Base-by-base conservation (phyloP, 179 eudicot genomes). In the Amaranthus tricolor region DNA sequence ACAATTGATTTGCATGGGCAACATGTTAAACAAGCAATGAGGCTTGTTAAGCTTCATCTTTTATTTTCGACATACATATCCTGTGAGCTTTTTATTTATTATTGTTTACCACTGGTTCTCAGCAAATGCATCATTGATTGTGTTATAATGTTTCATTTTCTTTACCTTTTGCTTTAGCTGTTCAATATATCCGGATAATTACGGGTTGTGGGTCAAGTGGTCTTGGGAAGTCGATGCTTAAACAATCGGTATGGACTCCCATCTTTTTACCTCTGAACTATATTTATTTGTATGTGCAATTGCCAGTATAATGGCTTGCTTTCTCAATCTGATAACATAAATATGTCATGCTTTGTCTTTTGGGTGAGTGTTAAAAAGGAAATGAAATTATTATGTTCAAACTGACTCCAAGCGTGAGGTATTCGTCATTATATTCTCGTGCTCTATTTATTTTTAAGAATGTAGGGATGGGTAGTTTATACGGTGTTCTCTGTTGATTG, bases 1-100 rank as follows among this genome's bases (percentile, higher is more conserved):
- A 90, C 99, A n/a, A 93, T 95, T 75, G 99, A 95, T 88, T 88
- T 95, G 81, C 99, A 95, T 71, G 99, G 99, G 61, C 99, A 95
- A 79, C 99, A 95, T 65, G 89, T 95, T 68, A 95, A 91, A 84
- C 96, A 85, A 78, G 99, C 95, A 20, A 85, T 90, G 85, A 87
- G 84, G 86, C 85, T 95, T 64, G 84, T 95, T 80, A 95, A 95
- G 85, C 92, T 93, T 83, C 99, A 95, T 86, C 90, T 95, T 31
- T 72, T 93, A 17, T 95, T 95, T 79, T 95, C 93, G 76, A 94
- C 97, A 75, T 89, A 76, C 84, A 91, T 85, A 69, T 88, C 93
- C 59, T 93, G 99, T 95, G 85, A 90, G 96, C 57, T 53, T 69
- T 78, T 75, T 16, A 19, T 43, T 56, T 60, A 5, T 52, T 47